Percentiles rank a stretch among this genome's conserved stretches.
Conservation (phyloP, 257 asterid genomes). For the Linderniella brevidens region DNA sequence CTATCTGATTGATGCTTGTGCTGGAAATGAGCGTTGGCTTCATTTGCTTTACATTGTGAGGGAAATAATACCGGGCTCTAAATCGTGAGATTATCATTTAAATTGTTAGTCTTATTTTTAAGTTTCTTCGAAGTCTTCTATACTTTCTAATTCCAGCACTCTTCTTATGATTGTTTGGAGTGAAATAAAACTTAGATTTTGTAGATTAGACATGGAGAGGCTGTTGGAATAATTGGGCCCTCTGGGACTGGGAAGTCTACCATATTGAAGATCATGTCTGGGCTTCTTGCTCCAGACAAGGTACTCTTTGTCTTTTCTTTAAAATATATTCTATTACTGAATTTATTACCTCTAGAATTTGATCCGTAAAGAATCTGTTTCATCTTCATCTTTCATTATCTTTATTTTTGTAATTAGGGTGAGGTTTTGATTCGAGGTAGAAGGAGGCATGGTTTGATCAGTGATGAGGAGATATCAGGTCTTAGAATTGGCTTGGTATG, state of each 20-base stretch:
- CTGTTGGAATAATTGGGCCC: constrained; percentile 98
- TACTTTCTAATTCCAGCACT: constrained; percentile 2
- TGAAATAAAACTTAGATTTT: constrained; percentile 12
- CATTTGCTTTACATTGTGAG: not conserved
- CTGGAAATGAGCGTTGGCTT: not conserved
- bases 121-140: not conserved
- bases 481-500: constrained; percentile 96
- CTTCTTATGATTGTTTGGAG: constrained; percentile 7
- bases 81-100: not conserved
- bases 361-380: constrained; percentile 3
- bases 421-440: constrained; percentile 86
- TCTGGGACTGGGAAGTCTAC: constrained; percentile 99
- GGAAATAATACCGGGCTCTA: not conserved
- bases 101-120: not conserved
- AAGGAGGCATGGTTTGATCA: constrained; percentile 72
- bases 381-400: constrained; percentile 11
- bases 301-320: constrained; percentile 20
- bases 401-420: constrained; percentile 38
- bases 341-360: constrained; percentile 5
- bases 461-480: constrained; percentile 94
- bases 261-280: constrained; percentile 90
- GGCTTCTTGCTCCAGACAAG: constrained; percentile 98
- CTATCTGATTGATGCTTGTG: not conserved
- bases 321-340: not conserved
- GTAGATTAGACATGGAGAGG: constrained; percentile 98